Base-by-base conservation (phyloP, 2,329 filamentous ascomycete species). In the Penicillium sp. region DNA sequence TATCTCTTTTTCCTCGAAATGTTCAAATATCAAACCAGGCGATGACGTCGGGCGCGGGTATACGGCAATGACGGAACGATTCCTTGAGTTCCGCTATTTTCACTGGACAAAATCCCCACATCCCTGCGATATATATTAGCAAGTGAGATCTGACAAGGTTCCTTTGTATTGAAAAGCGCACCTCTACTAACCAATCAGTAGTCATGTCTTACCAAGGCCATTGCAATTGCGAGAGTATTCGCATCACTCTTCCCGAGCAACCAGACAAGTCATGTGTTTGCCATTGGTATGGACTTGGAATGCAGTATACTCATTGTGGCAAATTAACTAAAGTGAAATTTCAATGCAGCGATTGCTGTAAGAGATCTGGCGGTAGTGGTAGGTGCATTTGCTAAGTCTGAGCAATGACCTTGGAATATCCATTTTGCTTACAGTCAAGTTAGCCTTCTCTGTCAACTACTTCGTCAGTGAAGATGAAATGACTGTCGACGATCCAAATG, bases 391-490 rank as follows among this genome's bases (percentile, higher is more conserved):
- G 1, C 9, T 3, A 15, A 7, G 12, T 9, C 17, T 1, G 6
- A 15, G 6, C 10, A 31, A 24, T 7, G 2, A 24, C 22, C 5
- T 22, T 6, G 17, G 13, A 39, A 15, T 13, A 3, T 17, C 19
- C 10, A 24, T 12, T 29, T 5, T 8, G 38, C 28, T 47, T 24
- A 29, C 31, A 6, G 4, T 13, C 1, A 15, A 15, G 9, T 35
- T 33, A 63, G 61, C 54, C 4, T 63, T 56, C 13, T 62, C 61
- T 5, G 33, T 61, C 24, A 61, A 63, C 43, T 63, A 61, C n/a
- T 28, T 61, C 7, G 34, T 58, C 6, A 12, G 49, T 4, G 50
- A 57, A 19, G 47, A 52, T 49, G 51, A 57, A 3, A 45, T 62
- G 43, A 52, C 41, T 2, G 10, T 63, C 10, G 49, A 61, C 9